Evolutionary conservation across 164 flowering plant genomes (phyloP).

Genomic region (Cinnamomum micranthum): DNA sequence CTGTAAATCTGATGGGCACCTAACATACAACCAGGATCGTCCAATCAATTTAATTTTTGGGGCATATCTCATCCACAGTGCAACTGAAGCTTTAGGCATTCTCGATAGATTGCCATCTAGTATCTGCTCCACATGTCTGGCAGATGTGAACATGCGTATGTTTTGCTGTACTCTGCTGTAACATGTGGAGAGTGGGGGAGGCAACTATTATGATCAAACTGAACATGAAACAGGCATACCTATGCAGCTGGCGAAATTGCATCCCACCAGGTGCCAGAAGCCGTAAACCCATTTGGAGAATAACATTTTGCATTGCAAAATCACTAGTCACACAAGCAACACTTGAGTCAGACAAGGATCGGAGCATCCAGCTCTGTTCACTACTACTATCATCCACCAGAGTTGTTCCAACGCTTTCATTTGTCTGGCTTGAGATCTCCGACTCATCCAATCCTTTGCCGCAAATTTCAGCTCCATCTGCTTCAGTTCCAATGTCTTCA

Average conservation of each 20-base stretch:
- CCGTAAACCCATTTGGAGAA: conserved; percentile 93
- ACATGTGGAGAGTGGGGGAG: no score
- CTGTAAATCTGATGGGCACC: neutral
- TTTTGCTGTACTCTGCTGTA: no score
- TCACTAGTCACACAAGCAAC: conserved; percentile 93
- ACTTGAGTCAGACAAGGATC: conserved; percentile 84
- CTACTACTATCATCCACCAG: conserved; percentile 59
- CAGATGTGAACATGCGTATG: no score
- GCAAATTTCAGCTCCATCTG: conserved; percentile 22
- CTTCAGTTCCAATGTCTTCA: conserved; percentile 18
- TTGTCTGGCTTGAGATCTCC: conserved; percentile 47
- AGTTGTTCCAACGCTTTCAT: conserved; percentile 45
- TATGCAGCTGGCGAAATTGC: conserved; percentile 93
- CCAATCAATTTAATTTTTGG: neutral
- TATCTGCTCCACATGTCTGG: no score
- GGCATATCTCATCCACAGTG: neutral
- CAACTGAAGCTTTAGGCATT: neutral
- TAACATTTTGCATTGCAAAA: conserved; percentile 96
- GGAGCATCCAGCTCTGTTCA: conserved; percentile 83
- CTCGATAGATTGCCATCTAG: neutral
- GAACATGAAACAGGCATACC: conserved; percentile 35
- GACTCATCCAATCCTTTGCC: conserved; percentile 33
- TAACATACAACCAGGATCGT: neutral
- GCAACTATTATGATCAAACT: neutral
- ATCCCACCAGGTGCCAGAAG: conserved; percentile 87